phyloP scores from a whole-genome alignment of 805 yeast species.

The Candida palmyrensis region DNA sequence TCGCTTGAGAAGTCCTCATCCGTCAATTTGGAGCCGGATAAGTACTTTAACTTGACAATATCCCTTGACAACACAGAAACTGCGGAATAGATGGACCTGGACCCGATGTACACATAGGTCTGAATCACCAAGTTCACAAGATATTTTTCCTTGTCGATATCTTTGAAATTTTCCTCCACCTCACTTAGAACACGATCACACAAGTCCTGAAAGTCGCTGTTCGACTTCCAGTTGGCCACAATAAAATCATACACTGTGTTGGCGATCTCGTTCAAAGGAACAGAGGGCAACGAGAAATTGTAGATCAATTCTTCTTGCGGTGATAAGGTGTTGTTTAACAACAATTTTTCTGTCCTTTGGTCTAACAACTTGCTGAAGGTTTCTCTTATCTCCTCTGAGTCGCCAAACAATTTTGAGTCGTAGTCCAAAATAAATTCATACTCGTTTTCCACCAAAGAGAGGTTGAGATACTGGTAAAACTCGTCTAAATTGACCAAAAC shows the following conservation, averaged over 20 bases:
- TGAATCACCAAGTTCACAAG: slow-evolving; percentile 62
- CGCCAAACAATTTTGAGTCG: slow-evolving; percentile 32
- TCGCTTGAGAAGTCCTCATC: slow-evolving; percentile 21
- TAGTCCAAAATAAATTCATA: slow-evolving; percentile 25
- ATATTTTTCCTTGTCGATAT: slow-evolving; percentile 22
- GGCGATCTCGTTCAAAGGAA: slow-evolving; percentile 33
- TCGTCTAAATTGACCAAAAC: slow-evolving; percentile 31
- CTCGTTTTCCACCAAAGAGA: slow-evolving; percentile 27
- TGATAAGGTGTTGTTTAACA: slow-evolving; percentile 13
- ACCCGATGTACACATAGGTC: slow-evolving; percentile 75
- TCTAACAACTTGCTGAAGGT: slow-evolving; percentile 21
- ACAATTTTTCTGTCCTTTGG: slow-evolving; percentile 15
- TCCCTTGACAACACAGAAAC: slow-evolving; percentile 38
- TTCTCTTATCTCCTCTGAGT: slow-evolving; percentile 20
- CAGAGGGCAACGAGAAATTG: slow-evolving; percentile 28
- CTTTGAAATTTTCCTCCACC: slow-evolving; percentile 1
- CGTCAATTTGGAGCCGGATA: slow-evolving; percentile 27
- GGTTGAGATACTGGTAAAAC: slow-evolving; percentile 34
- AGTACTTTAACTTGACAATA: slow-evolving; percentile 31
- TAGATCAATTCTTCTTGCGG: slow-evolving; percentile 37
- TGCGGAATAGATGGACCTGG: slow-evolving; percentile 67
- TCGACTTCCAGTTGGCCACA: slow-evolving; percentile 35
- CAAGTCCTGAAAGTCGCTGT: slow-evolving; percentile 29
- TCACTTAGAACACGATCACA: slow-evolving; percentile 20
- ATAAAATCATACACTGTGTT: slow-evolving; percentile 38